A percentile compares a stretch with the other conserved stretches of the same genome.
Evolutionary conservation across 2,329 filamentous ascomycete genomes (phyloP).

Genomic region (Arthrinium puccinioides): DNA sequence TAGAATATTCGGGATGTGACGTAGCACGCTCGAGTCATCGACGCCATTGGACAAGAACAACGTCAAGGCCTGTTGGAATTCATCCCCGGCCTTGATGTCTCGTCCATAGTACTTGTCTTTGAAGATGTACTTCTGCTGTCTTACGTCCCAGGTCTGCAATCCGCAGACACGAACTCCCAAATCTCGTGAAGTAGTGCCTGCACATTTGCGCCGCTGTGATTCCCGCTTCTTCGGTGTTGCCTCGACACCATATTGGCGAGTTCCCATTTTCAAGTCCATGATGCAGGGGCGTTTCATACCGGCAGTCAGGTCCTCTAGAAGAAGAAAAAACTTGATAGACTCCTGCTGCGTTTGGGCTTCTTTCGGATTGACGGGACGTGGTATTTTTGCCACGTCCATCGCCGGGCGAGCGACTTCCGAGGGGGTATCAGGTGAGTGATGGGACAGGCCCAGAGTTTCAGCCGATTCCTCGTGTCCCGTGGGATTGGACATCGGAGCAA

Average conservation of each 20-base stretch:
- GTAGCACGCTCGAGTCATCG: constrained; percentile 69
- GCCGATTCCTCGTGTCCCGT: constrained; percentile 3
- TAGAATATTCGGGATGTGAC: constrained; percentile 82
- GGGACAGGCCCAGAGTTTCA: constrained; percentile 12
- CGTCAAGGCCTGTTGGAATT: constrained; percentile 83
- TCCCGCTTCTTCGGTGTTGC: constrained; percentile 86
- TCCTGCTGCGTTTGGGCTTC: constrained; percentile 60
- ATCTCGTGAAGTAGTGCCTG: constrained; percentile 82
- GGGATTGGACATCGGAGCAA: neutral
- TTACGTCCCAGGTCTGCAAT: constrained; percentile 90
- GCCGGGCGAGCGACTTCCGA: constrained; percentile 31
- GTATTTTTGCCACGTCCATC: constrained; percentile 34
- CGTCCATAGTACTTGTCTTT: constrained; percentile 97
- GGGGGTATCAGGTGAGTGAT: constrained; percentile 22
- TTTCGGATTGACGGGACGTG: constrained; percentile 66
- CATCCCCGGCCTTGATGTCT: constrained; percentile 73
- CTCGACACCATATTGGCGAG: constrained; percentile 90
- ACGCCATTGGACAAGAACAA: constrained; percentile 88
- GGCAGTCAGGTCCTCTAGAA: constrained; percentile 90
- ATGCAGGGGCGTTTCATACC: constrained; percentile 97
- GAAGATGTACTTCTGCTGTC: constrained; percentile 80
- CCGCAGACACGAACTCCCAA: constrained; percentile 92
- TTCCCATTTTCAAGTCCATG: constrained; percentile 98
- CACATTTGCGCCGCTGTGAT: constrained; percentile 89
- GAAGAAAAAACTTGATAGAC: constrained; percentile 78